Conservation (phyloP, 257 asterid genomes). For the Thymus quinquecostatus region DNA sequence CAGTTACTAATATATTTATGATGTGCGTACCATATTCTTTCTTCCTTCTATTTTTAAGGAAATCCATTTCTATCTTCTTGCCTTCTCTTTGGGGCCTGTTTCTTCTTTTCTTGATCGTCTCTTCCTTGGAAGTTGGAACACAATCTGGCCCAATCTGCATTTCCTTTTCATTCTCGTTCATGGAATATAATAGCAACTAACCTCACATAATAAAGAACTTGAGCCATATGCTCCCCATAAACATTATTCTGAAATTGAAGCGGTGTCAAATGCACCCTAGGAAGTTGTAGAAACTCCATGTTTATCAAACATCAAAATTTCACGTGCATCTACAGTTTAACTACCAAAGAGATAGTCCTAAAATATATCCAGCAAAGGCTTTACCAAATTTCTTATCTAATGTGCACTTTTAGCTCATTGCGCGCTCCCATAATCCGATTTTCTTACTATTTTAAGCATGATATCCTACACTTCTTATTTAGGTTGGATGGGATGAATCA, state of each 20-base stretch:
- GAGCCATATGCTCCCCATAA: too few relatives aligned
- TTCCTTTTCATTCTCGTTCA: neutral
- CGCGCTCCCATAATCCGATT: neutral
- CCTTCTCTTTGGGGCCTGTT: too few relatives aligned
- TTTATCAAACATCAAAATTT: too few relatives aligned
- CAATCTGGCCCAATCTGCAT: neutral
- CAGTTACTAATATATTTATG: too few relatives aligned
- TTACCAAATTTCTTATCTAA: neutral
- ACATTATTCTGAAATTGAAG: too few relatives aligned
- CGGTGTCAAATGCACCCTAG: too few relatives aligned
- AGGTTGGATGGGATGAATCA: conserved; percentile 99
- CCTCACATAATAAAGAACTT: neutral
- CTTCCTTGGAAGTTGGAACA: too few relatives aligned
- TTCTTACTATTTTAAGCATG: neutral
- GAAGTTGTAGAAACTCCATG: too few relatives aligned
- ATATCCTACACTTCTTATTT: conserved; percentile 31
- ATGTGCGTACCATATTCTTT: neutral
- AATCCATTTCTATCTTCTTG: neutral
- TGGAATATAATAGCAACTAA: neutral
- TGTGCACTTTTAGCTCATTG: conserved; percentile 1
- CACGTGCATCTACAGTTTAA: neutral
- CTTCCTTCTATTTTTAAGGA: too few relatives aligned
- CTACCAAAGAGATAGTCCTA: neutral
- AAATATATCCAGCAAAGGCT: neutral
- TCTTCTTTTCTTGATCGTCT: too few relatives aligned